Base-by-base conservation (phyloP, 169 alveolate species). In the Sarcocystis neurona region DNA sequence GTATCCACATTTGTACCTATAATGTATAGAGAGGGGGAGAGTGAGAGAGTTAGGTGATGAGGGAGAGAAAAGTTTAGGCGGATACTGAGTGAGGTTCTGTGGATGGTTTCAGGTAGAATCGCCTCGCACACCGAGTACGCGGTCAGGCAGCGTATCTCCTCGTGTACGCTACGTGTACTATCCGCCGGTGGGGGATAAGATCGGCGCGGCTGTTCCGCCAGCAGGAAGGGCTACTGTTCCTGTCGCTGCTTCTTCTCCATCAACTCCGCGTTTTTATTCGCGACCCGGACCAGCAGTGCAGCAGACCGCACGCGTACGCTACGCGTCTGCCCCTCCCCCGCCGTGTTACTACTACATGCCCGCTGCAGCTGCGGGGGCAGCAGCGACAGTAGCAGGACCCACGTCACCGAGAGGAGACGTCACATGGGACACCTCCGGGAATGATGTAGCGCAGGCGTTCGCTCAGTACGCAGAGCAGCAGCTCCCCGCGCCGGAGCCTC, bases 401-500 rank as follows among this genome's bases (percentile, higher is more conserved):
- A 20, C n/a, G 43, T 44, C 18, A 5, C 15, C 43, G 10, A 32
- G 27, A 5, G n/a, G 12, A 58, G n/a, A n/a, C 39, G 70, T 34
- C 70, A 27, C 70, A 58, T n/a, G 10, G 39, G 2, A 34, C n/a
- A 2, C 75, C 75, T 8, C 30, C 0, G 6, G 44, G 27, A n/a
- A 20, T n/a, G 18, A 15, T 15, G 27, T 63, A 39, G 18, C 75
- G 46, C 6, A 39, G 44, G 10, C 34, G 46, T 39, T 23, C 34
- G 75, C 43, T 44, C 27, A 20, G 46, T 32, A 30, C 46, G 43
- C 75, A 6, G 46, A 43, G 80, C 53, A 23, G 78, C 37, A 10
- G 47, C 32, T 27, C 66, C 46, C 70, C 8, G 39, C 89, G 0
- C 34, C 89, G 3, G 89, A 60, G 58, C 82, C 89, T n/a, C 27